Evolutionary conservation across 306 rosid genomes (phyloP).

Genomic region (Quercus cerris): DNA sequence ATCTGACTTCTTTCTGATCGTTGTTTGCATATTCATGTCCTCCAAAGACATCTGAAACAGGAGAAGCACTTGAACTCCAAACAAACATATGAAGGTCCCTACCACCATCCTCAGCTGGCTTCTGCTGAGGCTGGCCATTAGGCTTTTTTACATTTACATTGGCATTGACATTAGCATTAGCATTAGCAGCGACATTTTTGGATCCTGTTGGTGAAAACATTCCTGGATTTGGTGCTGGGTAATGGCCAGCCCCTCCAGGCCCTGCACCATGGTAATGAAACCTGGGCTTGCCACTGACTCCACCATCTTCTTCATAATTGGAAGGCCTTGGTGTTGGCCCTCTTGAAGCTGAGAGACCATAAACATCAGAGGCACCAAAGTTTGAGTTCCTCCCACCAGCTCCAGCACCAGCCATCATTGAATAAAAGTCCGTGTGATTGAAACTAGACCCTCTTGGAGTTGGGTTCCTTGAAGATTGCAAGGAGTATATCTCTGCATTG

Average conservation of each 20-base stretch:
- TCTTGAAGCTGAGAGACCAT: constrained; percentile 64
- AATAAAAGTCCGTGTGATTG: constrained; percentile 77
- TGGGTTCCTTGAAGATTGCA: constrained; percentile 72
- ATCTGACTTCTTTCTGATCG: constrained; percentile 62
- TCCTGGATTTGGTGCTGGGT: constrained; percentile 80
- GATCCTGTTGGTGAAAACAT: constrained; percentile 70
- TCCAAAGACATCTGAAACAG: constrained; percentile 79
- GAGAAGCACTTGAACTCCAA: constrained; percentile 86
- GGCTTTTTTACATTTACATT: constrained; percentile 41
- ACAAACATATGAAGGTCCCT: constrained; percentile 87
- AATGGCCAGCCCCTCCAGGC: constrained; percentile 41
- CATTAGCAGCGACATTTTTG: constrained; percentile 35
- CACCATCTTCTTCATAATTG: constrained; percentile 63
- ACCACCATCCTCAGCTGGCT: constrained; percentile 41
- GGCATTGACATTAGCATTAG: constrained; percentile 25
- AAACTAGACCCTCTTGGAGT: constrained; percentile 87
- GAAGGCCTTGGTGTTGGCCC: constrained; percentile 79
- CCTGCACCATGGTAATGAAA: constrained; percentile 32
- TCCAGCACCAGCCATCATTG: constrained; percentile 76
- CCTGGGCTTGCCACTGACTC: constrained; percentile 37
- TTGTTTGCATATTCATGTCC: constrained; percentile 59
- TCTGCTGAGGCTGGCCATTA: constrained; percentile 51
- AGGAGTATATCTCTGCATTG: constrained; percentile 81
- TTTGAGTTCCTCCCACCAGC: constrained; percentile 70
- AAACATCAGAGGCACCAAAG: constrained; percentile 63